phyloP scores from a whole-genome alignment of 1,139 yeast genomes.

The Blastobotrys ciferrii region DNA sequence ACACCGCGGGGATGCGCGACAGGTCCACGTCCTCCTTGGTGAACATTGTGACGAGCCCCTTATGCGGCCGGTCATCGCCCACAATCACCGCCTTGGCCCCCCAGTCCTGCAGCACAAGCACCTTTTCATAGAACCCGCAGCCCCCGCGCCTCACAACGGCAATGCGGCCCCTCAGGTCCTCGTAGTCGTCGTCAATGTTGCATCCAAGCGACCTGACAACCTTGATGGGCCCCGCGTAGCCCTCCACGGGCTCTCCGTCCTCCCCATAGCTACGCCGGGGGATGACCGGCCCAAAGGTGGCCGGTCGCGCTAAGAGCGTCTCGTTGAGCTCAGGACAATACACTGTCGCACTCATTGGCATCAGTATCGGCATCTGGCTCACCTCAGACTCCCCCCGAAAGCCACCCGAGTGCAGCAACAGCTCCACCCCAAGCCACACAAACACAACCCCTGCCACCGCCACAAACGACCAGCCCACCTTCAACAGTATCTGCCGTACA shows the following conservation, averaged over 20 bases:
- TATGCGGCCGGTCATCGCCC: constrained; percentile 38
- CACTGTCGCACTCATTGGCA: constrained; percentile 32
- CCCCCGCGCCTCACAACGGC: constrained; percentile 42
- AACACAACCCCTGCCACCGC: constrained; percentile 4
- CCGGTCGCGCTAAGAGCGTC: constrained; percentile 36
- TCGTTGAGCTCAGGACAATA: constrained; percentile 29
- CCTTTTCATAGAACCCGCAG: constrained; percentile 41
- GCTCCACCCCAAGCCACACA: constrained; percentile 7
- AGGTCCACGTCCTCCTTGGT: constrained; percentile 33
- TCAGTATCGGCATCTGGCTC: constrained; percentile 24
- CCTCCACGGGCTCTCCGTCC: constrained; percentile 12
- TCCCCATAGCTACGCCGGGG: constrained; percentile 18
- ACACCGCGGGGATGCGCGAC: constrained; percentile 40
- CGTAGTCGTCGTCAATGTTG: constrained; percentile 19
- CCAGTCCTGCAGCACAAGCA: constrained; percentile 37
- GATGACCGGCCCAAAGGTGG: constrained; percentile 38
- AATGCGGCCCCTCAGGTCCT: constrained; percentile 30
- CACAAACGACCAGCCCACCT: constrained; percentile 8
- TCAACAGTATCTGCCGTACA: constrained; percentile 4
- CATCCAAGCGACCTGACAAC: constrained; percentile 28
- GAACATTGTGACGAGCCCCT: constrained; percentile 40
- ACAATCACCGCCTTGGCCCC: constrained; percentile 45
- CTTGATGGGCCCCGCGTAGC: constrained; percentile 27
- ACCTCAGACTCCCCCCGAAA: constrained; percentile 2
- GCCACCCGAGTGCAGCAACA: constrained; percentile 1